Evolutionary conservation across 2,329 filamentous ascomycete genomes (phyloP).

Genomic region (Ceratocystis lukuohia): DNA sequence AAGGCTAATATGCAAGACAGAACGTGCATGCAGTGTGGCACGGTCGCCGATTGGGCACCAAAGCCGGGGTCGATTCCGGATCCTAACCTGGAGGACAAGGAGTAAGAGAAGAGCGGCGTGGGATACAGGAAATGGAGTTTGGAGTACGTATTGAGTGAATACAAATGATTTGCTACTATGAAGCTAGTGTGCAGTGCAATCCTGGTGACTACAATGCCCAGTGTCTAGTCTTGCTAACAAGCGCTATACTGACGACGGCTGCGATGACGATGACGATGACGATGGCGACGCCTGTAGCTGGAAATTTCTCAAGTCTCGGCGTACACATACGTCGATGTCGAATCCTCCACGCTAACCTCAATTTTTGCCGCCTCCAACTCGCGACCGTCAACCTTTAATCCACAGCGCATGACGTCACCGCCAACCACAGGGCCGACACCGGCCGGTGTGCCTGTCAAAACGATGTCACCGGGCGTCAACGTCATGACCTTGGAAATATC

Average conservation of each 20-base stretch:
- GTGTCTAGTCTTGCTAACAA: not conserved
- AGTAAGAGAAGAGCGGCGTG: not conserved
- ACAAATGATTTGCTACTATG: not conserved
- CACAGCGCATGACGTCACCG: constrained; percentile 78
- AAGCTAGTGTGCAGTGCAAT: not conserved
- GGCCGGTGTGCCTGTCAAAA: constrained; percentile 94
- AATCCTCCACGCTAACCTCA: constrained; percentile 71
- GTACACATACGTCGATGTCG: constrained; percentile 64
- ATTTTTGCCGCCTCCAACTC: constrained; percentile 76
- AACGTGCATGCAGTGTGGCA: constrained; percentile 64
- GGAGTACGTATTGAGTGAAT: not conserved
- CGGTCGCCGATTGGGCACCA: constrained; percentile 58
- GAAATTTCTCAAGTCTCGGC: constrained; percentile 44
- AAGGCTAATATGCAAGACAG: constrained; percentile 52
- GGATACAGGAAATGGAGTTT: not conserved
- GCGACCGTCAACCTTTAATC: constrained; percentile 64
- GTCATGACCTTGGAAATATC: constrained; percentile 95
- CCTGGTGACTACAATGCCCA: not conserved
- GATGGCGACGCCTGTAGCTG: not conserved
- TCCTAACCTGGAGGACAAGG: constrained; percentile 37
- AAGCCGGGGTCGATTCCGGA: constrained; percentile 44
- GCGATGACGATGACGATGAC: not conserved
- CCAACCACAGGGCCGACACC: constrained; percentile 76
- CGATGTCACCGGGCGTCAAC: constrained; percentile 77
- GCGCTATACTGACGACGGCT: not conserved